Evolutionary conservation across 2,329 filamentous ascomycete species (phyloP).

Genomic region (Hymenoscyphus salicellus): DNA sequence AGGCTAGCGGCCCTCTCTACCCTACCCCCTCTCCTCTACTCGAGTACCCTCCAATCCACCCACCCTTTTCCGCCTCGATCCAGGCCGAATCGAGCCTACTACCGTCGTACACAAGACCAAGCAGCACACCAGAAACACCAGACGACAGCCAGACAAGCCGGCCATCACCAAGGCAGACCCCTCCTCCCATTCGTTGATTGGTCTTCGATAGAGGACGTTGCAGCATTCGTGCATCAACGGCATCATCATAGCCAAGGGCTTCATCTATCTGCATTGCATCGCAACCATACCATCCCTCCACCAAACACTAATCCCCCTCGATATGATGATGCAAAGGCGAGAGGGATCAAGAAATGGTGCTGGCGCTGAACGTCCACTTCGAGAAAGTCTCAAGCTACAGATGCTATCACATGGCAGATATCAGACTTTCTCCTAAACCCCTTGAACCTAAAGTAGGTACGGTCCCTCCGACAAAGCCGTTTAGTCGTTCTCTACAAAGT

Average conservation of each 20-base stretch:
- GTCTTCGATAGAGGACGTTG: slow-evolving; percentile 4
- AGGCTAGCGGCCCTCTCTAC: neutral
- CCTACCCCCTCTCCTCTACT: neutral
- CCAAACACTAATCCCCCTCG: neutral
- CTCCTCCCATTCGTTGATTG: neutral
- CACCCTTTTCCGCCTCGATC: neutral
- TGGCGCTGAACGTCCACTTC: neutral
- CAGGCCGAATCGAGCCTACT: neutral
- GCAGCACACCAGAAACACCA: neutral
- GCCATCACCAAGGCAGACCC: neutral
- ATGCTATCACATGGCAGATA: neutral
- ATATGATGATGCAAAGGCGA: neutral
- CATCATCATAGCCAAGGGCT: slow-evolving; percentile 6
- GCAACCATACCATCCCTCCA: neutral
- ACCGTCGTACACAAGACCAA: neutral
- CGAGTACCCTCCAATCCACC: neutral
- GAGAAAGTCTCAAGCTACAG: neutral
- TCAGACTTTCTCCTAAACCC: neutral
- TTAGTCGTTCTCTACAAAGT: too few relatives aligned
- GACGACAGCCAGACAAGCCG: neutral
- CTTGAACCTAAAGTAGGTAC: neutral
- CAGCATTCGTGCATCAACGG: slow-evolving; percentile 12
- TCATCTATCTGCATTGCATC: neutral
- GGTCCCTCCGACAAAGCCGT: neutral
- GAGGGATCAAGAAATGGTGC: neutral